Conservation (phyloP, 2,329 filamentous ascomycete genomes). For the Microthyrium microscopicum region DNA sequence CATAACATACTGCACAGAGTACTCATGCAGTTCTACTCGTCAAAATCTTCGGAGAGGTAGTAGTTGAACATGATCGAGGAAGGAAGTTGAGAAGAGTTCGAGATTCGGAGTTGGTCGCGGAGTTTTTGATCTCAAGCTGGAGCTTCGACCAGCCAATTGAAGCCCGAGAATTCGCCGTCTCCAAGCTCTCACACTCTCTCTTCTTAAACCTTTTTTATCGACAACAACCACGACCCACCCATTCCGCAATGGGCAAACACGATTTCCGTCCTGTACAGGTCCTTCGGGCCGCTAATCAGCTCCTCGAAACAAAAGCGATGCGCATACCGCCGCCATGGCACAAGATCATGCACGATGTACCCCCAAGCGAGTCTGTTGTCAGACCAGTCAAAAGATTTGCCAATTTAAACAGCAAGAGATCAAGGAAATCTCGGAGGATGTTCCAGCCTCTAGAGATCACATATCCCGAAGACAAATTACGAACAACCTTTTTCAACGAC, state of each 20-base stretch:
- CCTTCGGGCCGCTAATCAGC: constrained; percentile 33
- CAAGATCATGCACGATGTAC: constrained; percentile 36
- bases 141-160: no score
- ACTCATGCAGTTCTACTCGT: no score
- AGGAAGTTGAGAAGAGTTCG: constrained; percentile 14
- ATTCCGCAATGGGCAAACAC: constrained; percentile 31
- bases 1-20: no score
- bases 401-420: constrained; percentile 25
- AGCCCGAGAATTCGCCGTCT: background rate
- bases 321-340: constrained; percentile 37
- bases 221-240: background rate
- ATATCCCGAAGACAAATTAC: constrained; percentile 72
- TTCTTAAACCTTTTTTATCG: background rate
- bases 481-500: constrained; percentile 72
- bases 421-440: constrained; percentile 51
- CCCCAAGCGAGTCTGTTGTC: constrained; percentile 42
- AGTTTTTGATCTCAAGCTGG: background rate
- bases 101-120: no score
- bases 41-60: constrained; percentile 35
- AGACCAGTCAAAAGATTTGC: constrained; percentile 35
- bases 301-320: constrained; percentile 28
- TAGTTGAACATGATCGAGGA: constrained; percentile 35
- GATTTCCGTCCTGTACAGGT: constrained; percentile 35
- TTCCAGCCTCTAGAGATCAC: constrained; percentile 64
- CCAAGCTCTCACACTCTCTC: background rate